A percentile compares a stretch with the other conserved stretches of the same genome.
phyloP scores from a whole-genome alignment of 1,284 basidiomycete species.

The Lignosus rhinocerotis region DNA sequence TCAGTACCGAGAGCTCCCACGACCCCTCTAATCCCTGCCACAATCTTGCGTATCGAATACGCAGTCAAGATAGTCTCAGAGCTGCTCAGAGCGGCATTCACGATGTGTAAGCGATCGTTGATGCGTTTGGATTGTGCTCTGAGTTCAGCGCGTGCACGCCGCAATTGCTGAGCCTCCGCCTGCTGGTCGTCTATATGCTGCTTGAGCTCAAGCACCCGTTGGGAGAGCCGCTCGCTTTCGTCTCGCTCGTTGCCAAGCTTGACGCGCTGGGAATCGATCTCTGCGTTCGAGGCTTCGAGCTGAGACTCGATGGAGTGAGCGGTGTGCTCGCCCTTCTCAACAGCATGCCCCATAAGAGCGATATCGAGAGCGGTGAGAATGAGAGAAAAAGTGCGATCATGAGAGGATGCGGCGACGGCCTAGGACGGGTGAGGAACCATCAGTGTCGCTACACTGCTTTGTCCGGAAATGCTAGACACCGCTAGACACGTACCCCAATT shows the following conservation, averaged over 20 bases:
- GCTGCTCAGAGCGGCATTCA: not conserved
- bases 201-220: not conserved
- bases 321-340: not conserved
- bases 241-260: not conserved
- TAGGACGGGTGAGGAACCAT: not conserved
- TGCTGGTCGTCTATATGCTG: not conserved
- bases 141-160: not conserved
- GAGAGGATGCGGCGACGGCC: too few species aligned
- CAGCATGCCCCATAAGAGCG: not conserved
- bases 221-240: not conserved
- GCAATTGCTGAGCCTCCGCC: not conserved
- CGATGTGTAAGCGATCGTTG: not conserved
- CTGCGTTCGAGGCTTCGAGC: not conserved
- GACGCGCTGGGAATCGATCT: not conserved
- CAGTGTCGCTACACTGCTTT: not conserved
- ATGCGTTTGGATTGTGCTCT: not conserved
- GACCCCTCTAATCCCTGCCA: not conserved
- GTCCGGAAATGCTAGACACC: not conserved
- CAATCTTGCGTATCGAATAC: not conserved
- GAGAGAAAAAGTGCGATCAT: not conserved
- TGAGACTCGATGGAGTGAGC: not conserved
- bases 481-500: not conserved
- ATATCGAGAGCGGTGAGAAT: not conserved
- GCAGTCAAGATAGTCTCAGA: not conserved
- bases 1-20: not conserved